Evolutionary conservation across 192 early-diverging fungal species (phyloP), one percentile per base, ranked within the genome.

Genomic region (Entomortierella parvispora): DNA sequence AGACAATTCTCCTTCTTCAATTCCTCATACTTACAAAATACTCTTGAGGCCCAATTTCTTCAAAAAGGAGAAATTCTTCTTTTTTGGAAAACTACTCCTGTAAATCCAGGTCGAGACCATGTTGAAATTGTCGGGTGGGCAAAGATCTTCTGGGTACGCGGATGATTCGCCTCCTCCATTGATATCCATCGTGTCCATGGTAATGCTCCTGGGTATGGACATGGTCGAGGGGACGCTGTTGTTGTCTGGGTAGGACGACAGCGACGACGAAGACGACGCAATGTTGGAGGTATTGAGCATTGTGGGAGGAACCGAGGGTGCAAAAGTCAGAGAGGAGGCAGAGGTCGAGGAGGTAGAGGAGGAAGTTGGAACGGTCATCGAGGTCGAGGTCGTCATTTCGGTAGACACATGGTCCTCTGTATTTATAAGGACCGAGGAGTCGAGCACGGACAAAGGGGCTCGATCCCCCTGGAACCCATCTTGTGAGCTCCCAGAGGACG

Each of bases 41-140:
- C 92, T 94, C 67, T 91, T 93, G 26, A 99, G 82, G 11, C 90
- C 86, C 12, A 99, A 84, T 58, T 93, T 94, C 50, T 93, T 86
- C 22, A 99, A 80, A 69, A 98, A 99, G 26, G 90, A 84, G 85
- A 92, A 96, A 69, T 95, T 93, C 63, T 95, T 96, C 64, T 93
- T 94, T 52, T 93, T 95, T 1, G 96, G 96, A 81, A 94, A 95
- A 28, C 94, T 95, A 47, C 92, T 93, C 53, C 97, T 87, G 75
- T 98, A 99, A n/a, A 99, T 90, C 58, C 92, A 92, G 8, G 91
- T 90, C 33, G 92, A 90, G 22, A 99, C 96, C 95, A 98, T 97
- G 57, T 91, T 92, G 81, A 99, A 97, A 87, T 98, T 98, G 56
- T 94, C 89, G 0, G 95, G 94, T 11, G 97, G 97, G 49, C 95